A percentile compares a stretch with the other conserved stretches of the same genome.
Conservation (phyloP, 306 rosid genomes). For the Trifolium dubium region DNA sequence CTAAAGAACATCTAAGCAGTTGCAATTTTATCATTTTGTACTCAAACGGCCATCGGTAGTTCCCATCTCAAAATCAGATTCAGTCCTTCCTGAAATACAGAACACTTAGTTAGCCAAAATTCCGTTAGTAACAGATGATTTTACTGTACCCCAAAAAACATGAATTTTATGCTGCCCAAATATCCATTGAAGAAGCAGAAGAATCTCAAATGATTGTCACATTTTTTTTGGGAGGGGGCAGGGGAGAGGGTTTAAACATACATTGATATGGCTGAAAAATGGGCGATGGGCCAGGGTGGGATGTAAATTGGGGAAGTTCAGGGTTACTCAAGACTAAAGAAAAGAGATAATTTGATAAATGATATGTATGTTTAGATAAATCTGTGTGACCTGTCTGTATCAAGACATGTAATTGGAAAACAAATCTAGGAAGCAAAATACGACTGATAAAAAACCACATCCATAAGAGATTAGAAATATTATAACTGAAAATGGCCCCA, state of each 20-base stretch:
- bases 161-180: not conserved
- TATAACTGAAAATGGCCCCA: constrained; percentile 24
- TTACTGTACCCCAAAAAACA: too few relatives aligned
- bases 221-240: not conserved
- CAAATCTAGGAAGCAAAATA: constrained; percentile 22
- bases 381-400: not conserved
- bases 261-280: not conserved
- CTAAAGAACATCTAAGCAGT: constrained; percentile 17
- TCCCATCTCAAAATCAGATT: constrained; percentile 20
- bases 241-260: not conserved
- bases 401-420: constrained; percentile 11
- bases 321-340: constrained; percentile 4
- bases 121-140: not conserved
- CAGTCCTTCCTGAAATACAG: constrained; percentile 48
- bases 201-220: constrained; percentile 11
- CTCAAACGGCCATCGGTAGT: constrained; percentile 20
- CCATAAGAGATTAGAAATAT: constrained; percentile 24
- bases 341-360: not conserved
- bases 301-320: constrained; percentile 4
- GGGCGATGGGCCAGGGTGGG: not conserved
- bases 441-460: constrained; percentile 18
- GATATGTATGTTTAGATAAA: constrained; percentile 20
- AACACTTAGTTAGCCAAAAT: constrained; percentile 29
- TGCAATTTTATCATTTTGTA: constrained; percentile 33
- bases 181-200: constrained; percentile 14